Evolutionary conservation across 208 protist species (phyloP).

Genomic region (Phytomonas sp.): DNA sequence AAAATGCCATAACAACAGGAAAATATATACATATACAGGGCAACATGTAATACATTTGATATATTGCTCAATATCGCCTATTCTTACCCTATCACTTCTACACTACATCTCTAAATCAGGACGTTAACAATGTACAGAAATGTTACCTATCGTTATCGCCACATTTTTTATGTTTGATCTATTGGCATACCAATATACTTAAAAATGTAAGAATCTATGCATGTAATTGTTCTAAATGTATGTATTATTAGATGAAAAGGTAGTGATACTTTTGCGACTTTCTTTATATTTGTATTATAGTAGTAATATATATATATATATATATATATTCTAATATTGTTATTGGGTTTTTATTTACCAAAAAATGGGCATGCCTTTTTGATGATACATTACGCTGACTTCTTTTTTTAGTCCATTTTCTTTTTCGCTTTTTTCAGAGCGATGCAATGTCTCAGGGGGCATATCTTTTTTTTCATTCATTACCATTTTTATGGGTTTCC

Average conservation of each 20-base stretch:
- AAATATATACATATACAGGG: neutral
- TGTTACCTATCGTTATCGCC: neutral
- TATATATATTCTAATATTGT: neutral
- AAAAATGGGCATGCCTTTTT: neutral
- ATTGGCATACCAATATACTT: neutral
- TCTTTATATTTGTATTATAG: constrained; percentile 10
- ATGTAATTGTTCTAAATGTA: neutral
- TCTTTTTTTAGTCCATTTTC: neutral
- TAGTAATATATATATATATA: constrained; percentile 6
- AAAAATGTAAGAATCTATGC: constrained; percentile 2
- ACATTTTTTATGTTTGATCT: neutral
- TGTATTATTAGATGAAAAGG: neutral
- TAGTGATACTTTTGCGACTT: neutral
- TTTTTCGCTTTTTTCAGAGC: constrained; percentile 9
- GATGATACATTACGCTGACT: neutral
- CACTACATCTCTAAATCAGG: neutral
- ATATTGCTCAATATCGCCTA: neutral
- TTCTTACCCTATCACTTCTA: neutral
- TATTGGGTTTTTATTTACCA: neutral
- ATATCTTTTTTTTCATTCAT: constrained; percentile 2
- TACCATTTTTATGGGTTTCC: neutral
- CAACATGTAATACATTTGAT: constrained; percentile 1
- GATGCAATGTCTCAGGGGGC: constrained; percentile 7
- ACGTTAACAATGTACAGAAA: neutral
- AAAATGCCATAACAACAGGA: neutral